A percentile compares a stretch with the other conserved stretches of the same genome.
These are phyloP conservation scores for Lepiota brunneoincarnata DNA, from an alignment of 768 basidiomycete genomes.

Conservation along the genomic window DNA sequence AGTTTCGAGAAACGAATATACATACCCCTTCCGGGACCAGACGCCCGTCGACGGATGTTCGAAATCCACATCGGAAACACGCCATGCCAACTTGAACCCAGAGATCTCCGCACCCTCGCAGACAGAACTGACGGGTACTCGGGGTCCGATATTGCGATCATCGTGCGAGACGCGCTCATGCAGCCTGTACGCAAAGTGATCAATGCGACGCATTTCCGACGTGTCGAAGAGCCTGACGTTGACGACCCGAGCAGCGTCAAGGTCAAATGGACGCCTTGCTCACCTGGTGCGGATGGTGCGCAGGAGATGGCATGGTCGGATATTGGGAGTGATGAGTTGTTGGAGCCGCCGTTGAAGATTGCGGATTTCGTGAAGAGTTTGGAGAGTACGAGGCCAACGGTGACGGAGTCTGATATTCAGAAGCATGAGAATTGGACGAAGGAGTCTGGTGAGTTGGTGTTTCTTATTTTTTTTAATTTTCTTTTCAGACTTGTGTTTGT, in stretches of 20 bases:
- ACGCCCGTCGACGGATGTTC: conserved; percentile 93
- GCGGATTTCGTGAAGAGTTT: conserved; percentile 83
- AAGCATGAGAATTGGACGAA: conserved; percentile 81
- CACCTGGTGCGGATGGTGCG: conserved; percentile 85
- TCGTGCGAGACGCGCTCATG: conserved; percentile 97
- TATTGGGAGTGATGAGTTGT: conserved; percentile 80
- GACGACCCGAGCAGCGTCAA: conserved; percentile 21
- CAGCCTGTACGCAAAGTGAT: conserved; percentile 97
- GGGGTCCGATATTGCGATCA: conserved; percentile 91
- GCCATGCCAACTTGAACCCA: conserved; percentile 74
- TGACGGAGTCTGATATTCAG: conserved; percentile 84
- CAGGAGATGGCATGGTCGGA: conserved; percentile 89
- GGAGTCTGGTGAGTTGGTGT: conserved; percentile 69
- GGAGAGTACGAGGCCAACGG: conserved; percentile 79
- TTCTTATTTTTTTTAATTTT: conserved; percentile 1
- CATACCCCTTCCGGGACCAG: conserved; percentile 92
- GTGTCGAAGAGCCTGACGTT: conserved; percentile 29
- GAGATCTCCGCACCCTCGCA: conserved; percentile 81
- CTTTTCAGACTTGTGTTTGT: background rate
- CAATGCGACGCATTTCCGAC: conserved; percentile 93
- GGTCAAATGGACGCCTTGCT: conserved; percentile 90
- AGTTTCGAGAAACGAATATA: conserved; percentile 98
- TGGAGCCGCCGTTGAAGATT: conserved; percentile 81
- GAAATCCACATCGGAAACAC: conserved; percentile 94
- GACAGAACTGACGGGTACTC: conserved; percentile 92